Conservation (phyloP, 768 basidiomycete species). For the Podaxis sp. region DNA sequence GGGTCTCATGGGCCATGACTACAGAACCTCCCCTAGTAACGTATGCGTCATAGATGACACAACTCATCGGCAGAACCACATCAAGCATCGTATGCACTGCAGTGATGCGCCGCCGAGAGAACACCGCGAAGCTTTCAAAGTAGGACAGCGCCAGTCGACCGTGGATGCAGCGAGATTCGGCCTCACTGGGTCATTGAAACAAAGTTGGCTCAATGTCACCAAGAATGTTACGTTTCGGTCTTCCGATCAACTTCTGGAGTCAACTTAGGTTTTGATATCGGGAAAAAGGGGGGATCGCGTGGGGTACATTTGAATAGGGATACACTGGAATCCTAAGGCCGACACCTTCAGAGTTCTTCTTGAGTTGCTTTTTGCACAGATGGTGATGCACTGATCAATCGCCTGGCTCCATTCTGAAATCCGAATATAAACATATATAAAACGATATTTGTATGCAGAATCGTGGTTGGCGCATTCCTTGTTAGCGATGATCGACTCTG, state of each 20-base stretch:
- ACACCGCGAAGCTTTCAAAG: background rate
- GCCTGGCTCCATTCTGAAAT: no score
- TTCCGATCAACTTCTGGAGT: background rate
- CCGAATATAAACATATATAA: no score
- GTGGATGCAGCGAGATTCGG: background rate
- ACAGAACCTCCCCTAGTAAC: background rate
- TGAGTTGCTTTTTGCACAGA: no score
- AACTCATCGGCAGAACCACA: background rate
- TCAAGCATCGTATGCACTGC: background rate
- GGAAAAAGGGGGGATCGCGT: no score
- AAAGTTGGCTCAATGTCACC: background rate
- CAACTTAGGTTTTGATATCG: no score
- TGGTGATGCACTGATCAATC: no score
- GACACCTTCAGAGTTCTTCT: no score
- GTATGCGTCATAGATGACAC: background rate
- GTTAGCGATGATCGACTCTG: no score
- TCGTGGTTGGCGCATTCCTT: no score
- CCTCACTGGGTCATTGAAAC: background rate
- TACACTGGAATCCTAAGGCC: no score
- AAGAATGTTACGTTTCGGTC: background rate
- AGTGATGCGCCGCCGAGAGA: background rate
- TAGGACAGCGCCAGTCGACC: background rate
- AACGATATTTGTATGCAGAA: no score
- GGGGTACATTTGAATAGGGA: no score
- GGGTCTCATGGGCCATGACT: background rate